Percentiles rank a stretch among this genome's conserved stretches.
Conservation (phyloP, 2,329 filamentous ascomycete genomes). For the Fusarium torreyae region DNA sequence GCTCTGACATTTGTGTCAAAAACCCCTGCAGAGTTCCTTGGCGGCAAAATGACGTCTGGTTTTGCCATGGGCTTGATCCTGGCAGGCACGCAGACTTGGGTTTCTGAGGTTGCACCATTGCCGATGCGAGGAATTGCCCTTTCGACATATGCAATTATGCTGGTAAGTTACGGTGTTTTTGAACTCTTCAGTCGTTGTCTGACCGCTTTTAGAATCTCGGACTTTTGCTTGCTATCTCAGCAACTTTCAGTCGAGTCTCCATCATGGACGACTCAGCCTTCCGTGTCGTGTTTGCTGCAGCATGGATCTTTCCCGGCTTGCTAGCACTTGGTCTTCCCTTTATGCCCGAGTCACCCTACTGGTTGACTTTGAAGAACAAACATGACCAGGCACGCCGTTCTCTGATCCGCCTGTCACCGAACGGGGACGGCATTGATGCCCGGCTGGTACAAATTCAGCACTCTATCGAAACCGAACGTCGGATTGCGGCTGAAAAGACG, state of each 20-base stretch:
- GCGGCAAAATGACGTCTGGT: slow-evolving; percentile 13
- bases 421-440: not conserved
- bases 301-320: slow-evolving; percentile 3
- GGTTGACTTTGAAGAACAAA: slow-evolving; percentile 1
- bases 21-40: slow-evolving; percentile 14
- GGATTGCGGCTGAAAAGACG: slow-evolving; percentile 2
- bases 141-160: slow-evolving; percentile 15
- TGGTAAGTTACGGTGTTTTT: not conserved
- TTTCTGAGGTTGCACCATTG: slow-evolving; percentile 14
- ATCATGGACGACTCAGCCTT: slow-evolving; percentile 21
- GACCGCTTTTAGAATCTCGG: slow-evolving; percentile 9
- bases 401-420: slow-evolving; percentile 2
- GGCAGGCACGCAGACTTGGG: slow-evolving; percentile 18
- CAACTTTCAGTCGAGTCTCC: slow-evolving; percentile 14
- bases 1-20: slow-evolving; percentile 8
- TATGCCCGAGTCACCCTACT: slow-evolving; percentile 15
- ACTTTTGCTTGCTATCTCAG: slow-evolving; percentile 16
- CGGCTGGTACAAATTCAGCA: slow-evolving; percentile 11
- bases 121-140: slow-evolving; percentile 19
- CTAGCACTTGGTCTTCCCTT: slow-evolving; percentile 10
- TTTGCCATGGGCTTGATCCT: slow-evolving; percentile 16
- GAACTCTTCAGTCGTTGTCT: not conserved
- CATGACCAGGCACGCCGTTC: not conserved
- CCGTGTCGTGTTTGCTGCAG: slow-evolving; percentile 18
- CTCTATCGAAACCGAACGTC: slow-evolving; percentile 13